Evolutionary conservation across 1,284 basidiomycete genomes (phyloP).

Genomic region (Ceratobasidium sp.): DNA sequence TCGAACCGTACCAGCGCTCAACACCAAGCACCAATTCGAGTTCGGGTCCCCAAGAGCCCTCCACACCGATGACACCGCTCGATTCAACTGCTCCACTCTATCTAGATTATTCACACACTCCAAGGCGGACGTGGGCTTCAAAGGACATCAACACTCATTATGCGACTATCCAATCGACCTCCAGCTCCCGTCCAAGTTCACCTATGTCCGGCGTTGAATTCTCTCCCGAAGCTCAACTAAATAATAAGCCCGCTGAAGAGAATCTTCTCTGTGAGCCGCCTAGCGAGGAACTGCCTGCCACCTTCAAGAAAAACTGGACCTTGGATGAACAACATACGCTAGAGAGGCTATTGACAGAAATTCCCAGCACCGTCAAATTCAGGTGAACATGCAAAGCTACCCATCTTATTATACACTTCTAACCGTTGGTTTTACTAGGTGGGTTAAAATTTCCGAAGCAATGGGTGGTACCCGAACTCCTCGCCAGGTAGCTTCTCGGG

Average conservation of each 20-base stretch:
- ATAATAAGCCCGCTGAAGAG: not conserved
- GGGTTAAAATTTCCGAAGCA: conserved; percentile 82
- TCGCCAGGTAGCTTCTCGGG: conserved; percentile 85
- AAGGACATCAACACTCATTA: not conserved
- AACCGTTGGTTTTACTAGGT: conserved; percentile 62
- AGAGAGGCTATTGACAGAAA: conserved; percentile 77
- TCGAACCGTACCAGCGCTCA: not conserved
- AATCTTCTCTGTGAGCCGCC: conserved; percentile 45
- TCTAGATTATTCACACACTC: not conserved
- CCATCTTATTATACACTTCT: not conserved
- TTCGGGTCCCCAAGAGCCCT: not conserved
- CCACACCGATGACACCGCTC: not conserved
- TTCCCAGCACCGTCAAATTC: conserved; percentile 81
- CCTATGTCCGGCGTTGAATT: not conserved
- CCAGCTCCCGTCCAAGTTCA: not conserved
- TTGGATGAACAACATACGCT: conserved; percentile 79
- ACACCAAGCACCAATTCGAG: not conserved
- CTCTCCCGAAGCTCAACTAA: not conserved
- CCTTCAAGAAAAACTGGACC: conserved; percentile 83
- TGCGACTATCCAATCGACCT: not conserved
- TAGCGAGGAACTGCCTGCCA: conserved; percentile 62
- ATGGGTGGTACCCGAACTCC: conserved; percentile 82
- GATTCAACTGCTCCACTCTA: not conserved
- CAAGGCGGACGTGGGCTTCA: conserved; percentile 10
- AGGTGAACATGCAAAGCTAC: conserved; percentile 62